phyloP scores from a whole-genome alignment of 2,329 filamentous ascomycete species.

The Rhynchosporium secalis region DNA sequence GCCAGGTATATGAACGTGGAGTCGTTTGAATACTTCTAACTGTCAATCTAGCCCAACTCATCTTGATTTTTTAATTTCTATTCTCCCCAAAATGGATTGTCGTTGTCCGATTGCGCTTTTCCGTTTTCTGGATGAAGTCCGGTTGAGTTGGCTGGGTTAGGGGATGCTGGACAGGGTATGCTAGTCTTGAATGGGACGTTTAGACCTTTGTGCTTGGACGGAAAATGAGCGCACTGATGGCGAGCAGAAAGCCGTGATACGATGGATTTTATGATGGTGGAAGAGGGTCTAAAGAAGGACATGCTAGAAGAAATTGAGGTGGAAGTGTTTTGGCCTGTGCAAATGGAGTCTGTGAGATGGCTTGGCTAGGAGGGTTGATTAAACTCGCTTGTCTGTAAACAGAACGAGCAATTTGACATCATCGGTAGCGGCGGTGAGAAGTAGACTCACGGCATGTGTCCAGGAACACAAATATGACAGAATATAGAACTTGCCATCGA shows the following conservation, averaged over 20 bases:
- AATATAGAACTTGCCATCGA: too few species aligned
- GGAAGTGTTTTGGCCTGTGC: conserved; percentile 8
- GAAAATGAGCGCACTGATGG: background rate
- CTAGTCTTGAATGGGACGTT: background rate
- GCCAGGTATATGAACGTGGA: background rate
- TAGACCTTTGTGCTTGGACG: conserved; percentile 3
- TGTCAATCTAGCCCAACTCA: background rate
- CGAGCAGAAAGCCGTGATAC: background rate
- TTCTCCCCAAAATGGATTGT: conserved; percentile 1
- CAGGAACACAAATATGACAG: too few species aligned
- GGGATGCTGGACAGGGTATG: conserved; percentile 1
- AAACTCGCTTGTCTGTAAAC: background rate
- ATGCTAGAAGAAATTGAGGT: conserved; percentile 1
- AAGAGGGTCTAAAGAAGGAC: background rate
- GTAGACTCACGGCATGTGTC: too few species aligned
- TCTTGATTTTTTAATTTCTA: background rate
- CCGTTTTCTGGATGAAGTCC: background rate
- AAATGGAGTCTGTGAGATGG: conserved; percentile 7
- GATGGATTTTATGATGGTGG: background rate
- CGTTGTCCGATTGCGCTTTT: conserved; percentile 2
- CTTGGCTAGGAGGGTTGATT: background rate
- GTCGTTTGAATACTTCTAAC: background rate
- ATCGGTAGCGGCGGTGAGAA: conserved; percentile 2
- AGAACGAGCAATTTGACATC: background rate
- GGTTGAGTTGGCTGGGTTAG: background rate